Percentiles rank a stretch among this genome's conserved stretches.
phyloP scores from a whole-genome alignment of 352 stramenopile species.

The Sclerospora graminicola region DNA sequence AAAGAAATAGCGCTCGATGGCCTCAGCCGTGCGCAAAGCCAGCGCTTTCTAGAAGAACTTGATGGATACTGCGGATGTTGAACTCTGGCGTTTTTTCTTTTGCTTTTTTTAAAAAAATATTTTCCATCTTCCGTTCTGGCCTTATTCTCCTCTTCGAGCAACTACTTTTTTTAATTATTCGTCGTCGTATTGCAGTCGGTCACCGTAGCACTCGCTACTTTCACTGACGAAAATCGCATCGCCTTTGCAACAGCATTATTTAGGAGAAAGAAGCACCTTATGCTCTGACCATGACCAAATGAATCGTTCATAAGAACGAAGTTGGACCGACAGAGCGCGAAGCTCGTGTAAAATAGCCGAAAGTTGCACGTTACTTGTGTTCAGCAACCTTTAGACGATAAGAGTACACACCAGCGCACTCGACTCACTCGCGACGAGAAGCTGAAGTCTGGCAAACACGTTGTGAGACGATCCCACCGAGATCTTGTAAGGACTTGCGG shows the following conservation, averaged over 20 bases:
- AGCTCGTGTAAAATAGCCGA: conserved; percentile 63
- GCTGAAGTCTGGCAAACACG: too few species aligned
- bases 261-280: conserved; percentile 13
- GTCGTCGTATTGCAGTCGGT: conserved; percentile 9
- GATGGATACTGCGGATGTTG: conserved; percentile 59
- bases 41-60: conserved; percentile 85
- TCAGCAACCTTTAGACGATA: conserved; percentile 13
- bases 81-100: conserved; percentile 61
- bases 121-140: conserved; percentile 1
- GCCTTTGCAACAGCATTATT: conserved; percentile 65
- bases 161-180: conserved; percentile 18
- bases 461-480: too few species aligned
- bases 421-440: too few species aligned
- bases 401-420: conserved; percentile 1
- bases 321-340: conserved; percentile 44
- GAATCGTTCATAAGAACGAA: conserved; percentile 15
- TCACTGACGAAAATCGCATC: conserved; percentile 18
- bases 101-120: conserved; percentile 31
- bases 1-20: conserved; percentile 91
- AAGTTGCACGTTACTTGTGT: conserved; percentile 28
- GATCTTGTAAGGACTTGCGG: too few species aligned
- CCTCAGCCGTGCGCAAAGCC: conserved; percentile 88
- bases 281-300: neutral
- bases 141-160: conserved; percentile 17
- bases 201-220: conserved; percentile 1